Percentiles rank a stretch among this genome's conserved stretches.
Evolutionary conservation across 2,329 filamentous ascomycete genomes (phyloP).

Genomic region (Neonectria sp.): DNA sequence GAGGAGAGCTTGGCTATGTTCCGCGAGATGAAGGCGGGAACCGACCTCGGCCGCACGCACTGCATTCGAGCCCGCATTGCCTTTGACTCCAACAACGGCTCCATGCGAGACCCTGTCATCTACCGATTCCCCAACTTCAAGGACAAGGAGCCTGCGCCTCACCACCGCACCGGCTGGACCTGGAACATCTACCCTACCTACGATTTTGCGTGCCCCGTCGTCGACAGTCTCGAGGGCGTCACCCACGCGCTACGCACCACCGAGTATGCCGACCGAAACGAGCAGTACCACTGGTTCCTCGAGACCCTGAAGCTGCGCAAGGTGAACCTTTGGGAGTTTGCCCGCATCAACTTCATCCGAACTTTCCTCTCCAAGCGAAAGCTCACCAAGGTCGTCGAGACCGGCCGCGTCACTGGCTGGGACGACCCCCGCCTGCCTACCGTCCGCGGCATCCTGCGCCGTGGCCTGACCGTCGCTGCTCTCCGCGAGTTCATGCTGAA

Average conservation of each 20-base stretch:
- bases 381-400: constrained; percentile 85
- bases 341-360: constrained; percentile 86
- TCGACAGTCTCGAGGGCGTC: constrained; percentile 85
- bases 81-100: constrained; percentile 92
- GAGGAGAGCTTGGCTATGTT: constrained; percentile 91
- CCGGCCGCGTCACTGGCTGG: constrained; percentile 85
- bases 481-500: constrained; percentile 88
- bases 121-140: constrained; percentile 86
- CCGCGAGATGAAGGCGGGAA: constrained; percentile 93
- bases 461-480: constrained; percentile 84
- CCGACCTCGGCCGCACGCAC: constrained; percentile 83
- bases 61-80: constrained; percentile 97
- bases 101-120: constrained; percentile 96
- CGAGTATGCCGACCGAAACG: constrained; percentile 90
- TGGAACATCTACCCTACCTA: constrained; percentile 94
- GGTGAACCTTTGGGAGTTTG: constrained; percentile 90
- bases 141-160: constrained; percentile 60
- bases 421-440: constrained; percentile 91
- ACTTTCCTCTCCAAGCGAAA: constrained; percentile 91
- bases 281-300: constrained; percentile 90
- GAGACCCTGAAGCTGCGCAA: constrained; percentile 80
- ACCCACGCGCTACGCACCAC: constrained; percentile 88
- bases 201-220: constrained; percentile 87
- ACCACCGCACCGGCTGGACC: constrained; percentile 83
- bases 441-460: constrained; percentile 82